Base-by-base conservation (phyloP, 1,139 yeast species). In the Waltiozyma sp. region DNA sequence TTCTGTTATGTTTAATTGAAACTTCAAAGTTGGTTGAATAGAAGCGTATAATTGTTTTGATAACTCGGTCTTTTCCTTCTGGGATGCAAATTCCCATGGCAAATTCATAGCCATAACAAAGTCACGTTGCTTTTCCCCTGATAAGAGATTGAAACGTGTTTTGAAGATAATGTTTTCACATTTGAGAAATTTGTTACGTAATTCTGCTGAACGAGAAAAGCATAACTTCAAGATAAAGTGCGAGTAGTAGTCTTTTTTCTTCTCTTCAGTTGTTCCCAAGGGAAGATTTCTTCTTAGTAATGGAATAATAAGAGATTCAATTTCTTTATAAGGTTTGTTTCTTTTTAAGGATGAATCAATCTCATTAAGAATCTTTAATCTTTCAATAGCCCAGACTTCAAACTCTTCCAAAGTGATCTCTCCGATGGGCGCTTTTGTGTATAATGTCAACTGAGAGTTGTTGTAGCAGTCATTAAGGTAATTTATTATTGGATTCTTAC, bases 311-410 rank as follows among this genome's bases (percentile, higher is more conserved):
- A 75, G 65, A 11, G 65, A 58, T 53, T 83, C 91, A 39, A 77
- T 74, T 45, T 88, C 96, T 49, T 73, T 74, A 41, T 72, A 60
- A 1, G 74, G 63, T 55, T 80, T 79, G 48, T 81, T 79, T 49
- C 94, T 70, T 33, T 83, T 77, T 40, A 72, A 60, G 51, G 83
- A 77, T 8, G 88, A 75, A 56, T 89, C 96, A 41, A 91, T 80
- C 59, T 88, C 96, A 46, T 87, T 75, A 47, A 93, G 70, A 10
- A 91, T 77, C 56, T 81, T 79, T 50, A 91, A 70, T 48, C 99
- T 69, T 57, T 91, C 97, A 41, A 91, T 83, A 9, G 97, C 97
- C 96, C 96, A 91, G 16, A 72, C 71, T 62, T 91, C 98, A 61
- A 91, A 93, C 58, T 91, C 85, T 51, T 89, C 96, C 35, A 91